Evolutionary conservation across 176 grass and related monocot species (phyloP).

Genomic region (Avena eriantha): DNA sequence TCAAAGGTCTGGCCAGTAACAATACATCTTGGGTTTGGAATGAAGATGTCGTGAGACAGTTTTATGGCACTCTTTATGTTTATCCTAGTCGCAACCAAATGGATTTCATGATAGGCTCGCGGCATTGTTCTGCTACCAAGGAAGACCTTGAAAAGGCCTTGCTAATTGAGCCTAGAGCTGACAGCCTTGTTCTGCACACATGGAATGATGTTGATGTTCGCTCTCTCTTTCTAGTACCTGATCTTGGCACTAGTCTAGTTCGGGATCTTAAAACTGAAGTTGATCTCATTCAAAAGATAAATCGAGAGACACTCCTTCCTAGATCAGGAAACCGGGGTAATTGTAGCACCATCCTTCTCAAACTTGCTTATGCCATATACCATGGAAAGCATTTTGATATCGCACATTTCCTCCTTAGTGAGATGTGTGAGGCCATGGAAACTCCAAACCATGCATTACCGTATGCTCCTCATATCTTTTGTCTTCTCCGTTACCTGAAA

Average conservation of each 20-base stretch:
- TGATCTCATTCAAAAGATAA: slow-evolving; percentile 18
- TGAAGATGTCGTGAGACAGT: background rate
- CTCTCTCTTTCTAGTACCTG: slow-evolving; percentile 4
- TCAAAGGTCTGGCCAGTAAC: background rate
- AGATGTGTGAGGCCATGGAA: background rate
- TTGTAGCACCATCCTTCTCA: background rate
- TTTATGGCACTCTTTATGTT: background rate
- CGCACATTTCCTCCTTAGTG: slow-evolving; percentile 6
- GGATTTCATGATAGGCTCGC: slow-evolving; percentile 4
- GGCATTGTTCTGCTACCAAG: slow-evolving; percentile 4
- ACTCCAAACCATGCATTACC: background rate
- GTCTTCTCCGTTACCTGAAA: background rate
- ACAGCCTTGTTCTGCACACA: background rate
- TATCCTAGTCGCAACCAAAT: background rate
- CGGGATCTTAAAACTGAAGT: slow-evolving; percentile 11
- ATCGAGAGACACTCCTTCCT: background rate
- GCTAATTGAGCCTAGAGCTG: slow-evolving; percentile 8
- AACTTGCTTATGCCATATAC: slow-evolving; percentile 8
- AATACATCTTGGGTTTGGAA: slow-evolving; percentile 15
- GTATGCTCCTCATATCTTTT: background rate
- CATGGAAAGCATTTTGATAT: slow-evolving; percentile 8
- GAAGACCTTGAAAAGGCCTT: slow-evolving; percentile 13
- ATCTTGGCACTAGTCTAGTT: background rate
- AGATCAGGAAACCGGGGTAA: background rate
- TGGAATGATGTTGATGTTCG: background rate